Evolutionary conservation across 2,329 filamentous ascomycete genomes (phyloP).

Genomic region (Aspergillus ruber): DNA sequence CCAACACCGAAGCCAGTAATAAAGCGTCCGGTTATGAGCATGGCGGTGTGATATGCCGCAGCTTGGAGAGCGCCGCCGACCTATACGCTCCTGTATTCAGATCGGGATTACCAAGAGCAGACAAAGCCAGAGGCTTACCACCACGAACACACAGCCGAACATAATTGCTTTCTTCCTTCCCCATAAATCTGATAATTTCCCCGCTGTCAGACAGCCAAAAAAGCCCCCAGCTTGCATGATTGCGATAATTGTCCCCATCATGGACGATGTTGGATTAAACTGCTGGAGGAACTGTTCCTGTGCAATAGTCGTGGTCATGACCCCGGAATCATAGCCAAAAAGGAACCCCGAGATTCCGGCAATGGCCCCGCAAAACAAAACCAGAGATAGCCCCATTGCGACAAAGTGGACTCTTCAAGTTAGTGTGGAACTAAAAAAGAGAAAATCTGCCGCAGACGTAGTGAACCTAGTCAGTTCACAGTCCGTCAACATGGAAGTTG

Average conservation of each 20-base stretch:
- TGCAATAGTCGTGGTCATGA: constrained; percentile 43
- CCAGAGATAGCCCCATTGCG: neutral
- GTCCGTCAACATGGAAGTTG: too few species aligned
- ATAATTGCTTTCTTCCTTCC: neutral
- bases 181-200: neutral
- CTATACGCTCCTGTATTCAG: neutral
- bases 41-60: constrained; percentile 49
- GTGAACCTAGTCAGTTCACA: too few species aligned
- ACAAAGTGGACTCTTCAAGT: neutral
- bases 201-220: neutral
- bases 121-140: neutral
- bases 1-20: constrained; percentile 46
- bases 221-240: neutral
- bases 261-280: neutral
- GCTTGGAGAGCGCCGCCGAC: constrained; percentile 56
- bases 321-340: constrained; percentile 40
- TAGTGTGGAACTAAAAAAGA: neutral
- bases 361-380: neutral
- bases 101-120: neutral
- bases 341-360: neutral
- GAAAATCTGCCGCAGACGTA: neutral
- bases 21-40: constrained; percentile 53
- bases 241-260: neutral
- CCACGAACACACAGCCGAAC: neutral
- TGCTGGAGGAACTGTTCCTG: constrained; percentile 47